A percentile compares a stretch with the other conserved stretches of the same genome.
Evolutionary conservation across 306 rosid genomes (phyloP).

Genomic region (Prunus padus): DNA sequence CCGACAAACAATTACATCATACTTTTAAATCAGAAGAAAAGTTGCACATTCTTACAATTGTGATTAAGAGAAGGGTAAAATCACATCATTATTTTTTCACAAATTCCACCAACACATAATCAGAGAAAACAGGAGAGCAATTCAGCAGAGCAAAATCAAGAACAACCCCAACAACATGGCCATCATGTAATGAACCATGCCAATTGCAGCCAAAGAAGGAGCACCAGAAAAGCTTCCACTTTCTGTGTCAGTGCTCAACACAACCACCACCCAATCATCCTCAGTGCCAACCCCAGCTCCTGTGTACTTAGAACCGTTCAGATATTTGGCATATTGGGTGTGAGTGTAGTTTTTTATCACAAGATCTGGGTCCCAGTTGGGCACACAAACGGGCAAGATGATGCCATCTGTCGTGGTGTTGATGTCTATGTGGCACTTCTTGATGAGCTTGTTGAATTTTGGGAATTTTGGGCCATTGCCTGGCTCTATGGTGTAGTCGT

Average conservation of each 20-base stretch:
- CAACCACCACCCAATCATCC: conserved; percentile 68
- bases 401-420: conserved; percentile 31
- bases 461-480: conserved; percentile 11
- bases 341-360: conserved; percentile 41
- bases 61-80: neutral
- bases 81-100: neutral
- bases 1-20: neutral
- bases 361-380: conserved; percentile 24
- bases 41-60: neutral
- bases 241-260: conserved; percentile 40
- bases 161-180: conserved; percentile 21
- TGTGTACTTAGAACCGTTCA: conserved; percentile 52
- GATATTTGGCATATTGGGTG: conserved; percentile 34
- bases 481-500: neutral
- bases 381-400: conserved; percentile 40
- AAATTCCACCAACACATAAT: neutral
- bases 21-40: neutral
- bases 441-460: conserved; percentile 8
- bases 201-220: conserved; percentile 21
- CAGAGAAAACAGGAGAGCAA: neutral
- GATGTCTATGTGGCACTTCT: conserved; percentile 29
- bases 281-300: conserved; percentile 67
- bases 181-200: conserved; percentile 8
- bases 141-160: conserved; percentile 12
- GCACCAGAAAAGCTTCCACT: conserved; percentile 56